A percentile compares a stretch with the other conserved stretches of the same genome.
Evolutionary conservation across 176 grass and related monocot genomes (phyloP).

Genomic region (Puya raimondii): DNA sequence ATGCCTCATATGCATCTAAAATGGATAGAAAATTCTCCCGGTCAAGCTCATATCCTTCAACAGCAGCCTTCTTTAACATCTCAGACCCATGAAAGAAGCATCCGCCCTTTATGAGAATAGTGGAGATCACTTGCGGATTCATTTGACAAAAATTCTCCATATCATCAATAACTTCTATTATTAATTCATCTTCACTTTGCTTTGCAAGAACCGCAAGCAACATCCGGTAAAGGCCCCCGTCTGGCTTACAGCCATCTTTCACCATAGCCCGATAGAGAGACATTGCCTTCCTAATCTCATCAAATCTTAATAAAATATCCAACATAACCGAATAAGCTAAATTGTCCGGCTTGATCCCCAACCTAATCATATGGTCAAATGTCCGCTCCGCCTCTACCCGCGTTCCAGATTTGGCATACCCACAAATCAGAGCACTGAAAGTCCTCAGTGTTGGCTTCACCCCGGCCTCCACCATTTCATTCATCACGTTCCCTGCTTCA

Average conservation of each 20-base stretch:
- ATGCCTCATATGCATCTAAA: constrained; percentile 50
- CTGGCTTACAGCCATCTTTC: constrained; percentile 44
- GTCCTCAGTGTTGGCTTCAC: constrained; percentile 69
- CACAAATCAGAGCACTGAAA: constrained; percentile 82
- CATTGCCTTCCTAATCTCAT: constrained; percentile 58
- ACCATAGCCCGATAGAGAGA: constrained; percentile 55
- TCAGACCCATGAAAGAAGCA: constrained; percentile 59
- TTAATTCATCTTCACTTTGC: constrained; percentile 30
- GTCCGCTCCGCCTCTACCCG: constrained; percentile 40
- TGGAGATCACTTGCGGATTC: constrained; percentile 35
- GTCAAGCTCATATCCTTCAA: constrained; percentile 50
- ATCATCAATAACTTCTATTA: constrained; percentile 57
- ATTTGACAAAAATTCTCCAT: constrained; percentile 63
- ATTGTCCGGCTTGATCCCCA: constrained; percentile 69
- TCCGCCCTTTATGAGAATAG: constrained; percentile 44
- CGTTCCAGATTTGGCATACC: constrained; percentile 79
- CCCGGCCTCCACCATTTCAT: constrained; percentile 59
- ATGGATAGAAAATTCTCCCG: constrained; percentile 49
- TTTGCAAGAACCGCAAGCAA: constrained; percentile 50
- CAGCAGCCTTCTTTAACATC: constrained; percentile 61
- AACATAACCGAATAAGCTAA: constrained; percentile 84
- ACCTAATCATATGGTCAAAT: constrained; percentile 60
- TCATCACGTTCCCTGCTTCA: constrained; percentile 71
- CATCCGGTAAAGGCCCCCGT: constrained; percentile 48
- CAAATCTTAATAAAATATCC: constrained; percentile 63